These are phyloP conservation scores for Hygrocybe coccinea DNA, from an alignment of 768 basidiomycete species.

Conservation along the genomic window DNA sequence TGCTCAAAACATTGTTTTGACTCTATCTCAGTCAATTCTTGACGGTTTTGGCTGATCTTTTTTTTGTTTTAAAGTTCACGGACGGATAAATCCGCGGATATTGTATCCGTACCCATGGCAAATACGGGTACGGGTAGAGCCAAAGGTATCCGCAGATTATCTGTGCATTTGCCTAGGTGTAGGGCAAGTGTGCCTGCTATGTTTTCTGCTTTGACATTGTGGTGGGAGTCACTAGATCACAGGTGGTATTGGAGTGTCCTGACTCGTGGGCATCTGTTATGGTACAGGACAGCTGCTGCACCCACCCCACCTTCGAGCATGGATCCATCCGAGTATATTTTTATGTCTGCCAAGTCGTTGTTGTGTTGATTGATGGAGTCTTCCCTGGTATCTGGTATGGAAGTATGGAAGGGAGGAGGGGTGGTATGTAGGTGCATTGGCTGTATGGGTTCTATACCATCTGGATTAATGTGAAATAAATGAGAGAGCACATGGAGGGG, in stretches of 20 bases:
- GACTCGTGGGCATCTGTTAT: not conserved
- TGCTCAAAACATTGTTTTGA: no score
- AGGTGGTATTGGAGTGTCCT: slow-evolving; percentile 15
- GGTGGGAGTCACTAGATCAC: slow-evolving; percentile 13
- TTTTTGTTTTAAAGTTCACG: no score
- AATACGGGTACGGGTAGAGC: no score
- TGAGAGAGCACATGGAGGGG: slow-evolving; percentile 10
- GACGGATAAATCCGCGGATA: no score
- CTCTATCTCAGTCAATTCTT: no score
- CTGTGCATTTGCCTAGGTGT: no score
- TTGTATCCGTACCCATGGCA: no score
- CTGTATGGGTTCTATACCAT: slow-evolving; percentile 5
- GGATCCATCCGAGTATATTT: slow-evolving; percentile 9
- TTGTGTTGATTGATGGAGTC: not conserved
- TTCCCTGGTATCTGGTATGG: slow-evolving; percentile 1
- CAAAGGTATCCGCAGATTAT: no score
- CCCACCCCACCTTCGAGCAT: not conserved
- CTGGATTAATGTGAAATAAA: slow-evolving; percentile 4
- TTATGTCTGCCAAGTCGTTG: not conserved
- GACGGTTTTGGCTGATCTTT: no score
- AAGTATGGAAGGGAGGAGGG: not conserved
- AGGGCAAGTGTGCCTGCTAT: slow-evolving; percentile 15
- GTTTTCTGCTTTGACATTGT: slow-evolving; percentile 31
- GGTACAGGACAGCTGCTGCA: slow-evolving; percentile 9
- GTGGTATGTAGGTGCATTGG: not conserved